Evolutionary conservation across 2,329 filamentous ascomycete genomes (phyloP).

Genomic region (Aspergillus tubingensis): DNA sequence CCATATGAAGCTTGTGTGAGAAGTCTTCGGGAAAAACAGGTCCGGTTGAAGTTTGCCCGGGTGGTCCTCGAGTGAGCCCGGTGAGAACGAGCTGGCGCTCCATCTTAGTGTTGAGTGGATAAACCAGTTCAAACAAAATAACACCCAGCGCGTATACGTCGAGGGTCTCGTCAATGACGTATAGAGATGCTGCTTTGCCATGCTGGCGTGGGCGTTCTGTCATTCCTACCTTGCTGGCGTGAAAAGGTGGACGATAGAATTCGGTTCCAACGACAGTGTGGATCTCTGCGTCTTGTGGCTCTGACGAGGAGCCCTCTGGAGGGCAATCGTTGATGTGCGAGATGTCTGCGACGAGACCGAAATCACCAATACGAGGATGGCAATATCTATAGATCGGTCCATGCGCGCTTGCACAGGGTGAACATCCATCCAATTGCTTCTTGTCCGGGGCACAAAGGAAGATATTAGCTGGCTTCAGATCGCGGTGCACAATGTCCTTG

Average conservation of each 20-base stretch:
- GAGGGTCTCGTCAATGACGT: slow-evolving; percentile 52
- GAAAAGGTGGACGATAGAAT: slow-evolving; percentile 58
- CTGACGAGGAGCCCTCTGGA: slow-evolving; percentile 22
- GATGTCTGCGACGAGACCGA: slow-evolving; percentile 64
- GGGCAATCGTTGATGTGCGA: slow-evolving; percentile 41
- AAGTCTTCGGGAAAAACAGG: slow-evolving; percentile 42
- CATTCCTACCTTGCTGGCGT: slow-evolving; percentile 8
- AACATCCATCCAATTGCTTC: slow-evolving; percentile 51
- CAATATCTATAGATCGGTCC: slow-evolving; percentile 44
- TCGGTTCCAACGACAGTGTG: slow-evolving; percentile 60
- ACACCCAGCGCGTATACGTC: slow-evolving; percentile 65
- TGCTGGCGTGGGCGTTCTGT: slow-evolving; percentile 3
- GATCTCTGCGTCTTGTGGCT: slow-evolving; percentile 21
- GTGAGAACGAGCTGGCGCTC: slow-evolving; percentile 49
- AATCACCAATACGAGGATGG: slow-evolving; percentile 67
- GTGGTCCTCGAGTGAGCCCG: slow-evolving; percentile 37
- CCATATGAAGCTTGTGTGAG: slow-evolving; percentile 38
- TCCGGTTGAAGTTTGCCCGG: background rate
- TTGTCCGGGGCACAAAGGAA: slow-evolving; percentile 59
- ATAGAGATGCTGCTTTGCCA: slow-evolving; percentile 19
- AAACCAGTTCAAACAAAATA: slow-evolving; percentile 63
- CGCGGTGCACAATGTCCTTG: slow-evolving; percentile 63
- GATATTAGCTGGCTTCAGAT: slow-evolving; percentile 69
- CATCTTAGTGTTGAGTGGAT: slow-evolving; percentile 54
- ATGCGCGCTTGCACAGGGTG: slow-evolving; percentile 42